Base-by-base conservation (phyloP, 768 basidiomycete species). In the Trametes sanguinea region DNA sequence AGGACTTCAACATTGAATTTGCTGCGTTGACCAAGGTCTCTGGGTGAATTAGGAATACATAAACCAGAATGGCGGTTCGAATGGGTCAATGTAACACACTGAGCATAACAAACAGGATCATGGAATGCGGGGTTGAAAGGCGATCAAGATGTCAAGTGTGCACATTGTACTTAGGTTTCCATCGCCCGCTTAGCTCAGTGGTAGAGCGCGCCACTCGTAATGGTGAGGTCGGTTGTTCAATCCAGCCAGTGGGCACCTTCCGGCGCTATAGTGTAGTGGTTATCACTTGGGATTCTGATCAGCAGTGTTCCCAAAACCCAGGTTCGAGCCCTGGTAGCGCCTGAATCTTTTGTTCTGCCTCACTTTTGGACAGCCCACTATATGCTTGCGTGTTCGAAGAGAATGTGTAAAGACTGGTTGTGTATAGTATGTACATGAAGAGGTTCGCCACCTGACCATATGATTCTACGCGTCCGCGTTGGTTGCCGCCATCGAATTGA, bases 1-100 rank as follows among this genome's bases (percentile, higher is more conserved):
- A 84, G 32, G 84, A 85, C 54, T 71, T 71, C 47, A 62, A 63
- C 9, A 56, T 47, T 3, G 63, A 66, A 55, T 71, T 69, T 37
- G 61, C 57, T 14, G 64, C 61, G 11, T 43, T 68, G 35, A 37
- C 35, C 6, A 11, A 6, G 35, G 35, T 37, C 35, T 6, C 35
- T 37, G 6, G 6, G 35, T 37, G 35, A 37, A 37, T 22, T 22
- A 22, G 22, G 22, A 22, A 22, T 22, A 22, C 22, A 22, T 22
- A 22, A 22, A 22, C 1, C 22, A 22, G 22, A 22, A 22, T 22
- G 22, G 22, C 22, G 22, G 22, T 22, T 22, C 22, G 22, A 22
- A 22, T 22, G 22, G 22, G 22, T 22, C 22, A 22, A 22, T 22
- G 22, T 22, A 22, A 22, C 22, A 22, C 22, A 22, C 22, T 22